A percentile compares a stretch with the other conserved stretches of the same genome.
phyloP scores from a whole-genome alignment of 2,329 filamentous ascomycete species.

The Metarhizium rileyi region DNA sequence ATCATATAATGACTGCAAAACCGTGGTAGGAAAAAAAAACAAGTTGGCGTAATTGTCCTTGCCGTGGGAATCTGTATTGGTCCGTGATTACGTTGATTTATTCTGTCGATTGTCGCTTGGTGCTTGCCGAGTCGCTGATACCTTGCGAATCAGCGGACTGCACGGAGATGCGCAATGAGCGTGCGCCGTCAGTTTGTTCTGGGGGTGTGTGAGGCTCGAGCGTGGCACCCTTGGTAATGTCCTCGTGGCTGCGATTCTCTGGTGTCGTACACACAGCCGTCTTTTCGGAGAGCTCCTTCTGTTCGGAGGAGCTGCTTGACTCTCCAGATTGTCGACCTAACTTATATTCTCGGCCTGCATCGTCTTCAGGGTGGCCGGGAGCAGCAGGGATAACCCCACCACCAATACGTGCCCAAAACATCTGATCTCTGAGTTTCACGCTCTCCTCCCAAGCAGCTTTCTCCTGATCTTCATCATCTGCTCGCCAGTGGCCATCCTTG shows the following conservation, averaged over 20 bases:
- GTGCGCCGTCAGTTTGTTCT: constrained; percentile 17
- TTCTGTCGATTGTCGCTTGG: constrained; percentile 18
- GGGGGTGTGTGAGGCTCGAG: constrained; percentile 17
- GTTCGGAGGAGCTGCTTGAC: background rate
- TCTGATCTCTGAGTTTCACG: constrained; percentile 77
- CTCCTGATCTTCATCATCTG: constrained; percentile 74
- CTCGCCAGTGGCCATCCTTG: constrained; percentile 84
- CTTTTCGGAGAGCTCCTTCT: background rate
- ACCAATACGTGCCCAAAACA: constrained; percentile 94
- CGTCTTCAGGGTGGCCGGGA: constrained; percentile 13
- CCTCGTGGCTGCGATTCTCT: background rate
- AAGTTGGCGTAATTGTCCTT: no score
- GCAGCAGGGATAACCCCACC: constrained; percentile 73
- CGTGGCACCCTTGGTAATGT: background rate
- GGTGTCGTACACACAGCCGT: background rate
- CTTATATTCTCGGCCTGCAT: background rate
- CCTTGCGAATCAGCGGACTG: constrained; percentile 9
- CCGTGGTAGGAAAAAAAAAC: background rate
- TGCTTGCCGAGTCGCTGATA: constrained; percentile 5
- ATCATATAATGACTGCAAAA: background rate
- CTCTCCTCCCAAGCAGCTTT: constrained; percentile 92
- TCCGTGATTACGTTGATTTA: background rate
- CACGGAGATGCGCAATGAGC: constrained; percentile 16
- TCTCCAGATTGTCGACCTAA: background rate
- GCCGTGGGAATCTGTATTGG: background rate